These are phyloP conservation scores for Drechslerella dactyloides DNA, from an alignment of 2,329 filamentous ascomycete species.

Conservation along the genomic window DNA sequence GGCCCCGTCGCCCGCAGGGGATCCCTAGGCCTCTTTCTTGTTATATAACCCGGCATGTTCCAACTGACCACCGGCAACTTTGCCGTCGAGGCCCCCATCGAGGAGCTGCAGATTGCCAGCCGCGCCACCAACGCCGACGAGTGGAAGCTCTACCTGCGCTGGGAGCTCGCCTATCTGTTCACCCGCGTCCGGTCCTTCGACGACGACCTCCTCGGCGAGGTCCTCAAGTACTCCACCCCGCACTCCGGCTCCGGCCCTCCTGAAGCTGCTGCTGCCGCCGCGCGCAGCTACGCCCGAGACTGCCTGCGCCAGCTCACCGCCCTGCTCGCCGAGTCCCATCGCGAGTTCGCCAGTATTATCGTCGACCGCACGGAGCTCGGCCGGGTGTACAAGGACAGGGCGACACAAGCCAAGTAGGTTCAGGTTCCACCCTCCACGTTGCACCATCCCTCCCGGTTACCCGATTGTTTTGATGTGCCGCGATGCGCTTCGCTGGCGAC, in stretches of 20 bases:
- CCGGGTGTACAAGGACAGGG: conserved; percentile 33
- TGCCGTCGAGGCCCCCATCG: conserved; percentile 45
- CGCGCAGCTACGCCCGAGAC: conserved; percentile 43
- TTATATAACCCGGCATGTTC: conserved; percentile 27
- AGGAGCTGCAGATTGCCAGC: conserved; percentile 46
- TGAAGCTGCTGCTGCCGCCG: conserved; percentile 41
- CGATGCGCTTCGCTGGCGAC: neutral
- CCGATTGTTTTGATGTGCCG: neutral
- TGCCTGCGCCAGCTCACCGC: conserved; percentile 39
- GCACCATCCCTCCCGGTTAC: neutral
- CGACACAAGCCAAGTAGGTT: conserved; percentile 24
- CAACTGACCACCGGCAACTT: conserved; percentile 46
- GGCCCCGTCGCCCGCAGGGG: conserved; percentile 1
- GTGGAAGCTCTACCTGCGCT: conserved; percentile 49
- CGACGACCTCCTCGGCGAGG: conserved; percentile 42
- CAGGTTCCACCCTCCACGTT: neutral
- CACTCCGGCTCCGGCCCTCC: conserved; percentile 40
- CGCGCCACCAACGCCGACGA: conserved; percentile 47
- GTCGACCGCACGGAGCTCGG: conserved; percentile 39
- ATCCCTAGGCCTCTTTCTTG: neutral
- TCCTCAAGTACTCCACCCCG: conserved; percentile 43
- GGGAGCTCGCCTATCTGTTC: conserved; percentile 48
- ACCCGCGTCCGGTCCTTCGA: conserved; percentile 43
- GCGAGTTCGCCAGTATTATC: conserved; percentile 40
- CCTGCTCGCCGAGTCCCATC: conserved; percentile 41